These are phyloP conservation scores for Hippophae tibetana DNA, from an alignment of 306 rosid genomes.

Conservation along the genomic window DNA sequence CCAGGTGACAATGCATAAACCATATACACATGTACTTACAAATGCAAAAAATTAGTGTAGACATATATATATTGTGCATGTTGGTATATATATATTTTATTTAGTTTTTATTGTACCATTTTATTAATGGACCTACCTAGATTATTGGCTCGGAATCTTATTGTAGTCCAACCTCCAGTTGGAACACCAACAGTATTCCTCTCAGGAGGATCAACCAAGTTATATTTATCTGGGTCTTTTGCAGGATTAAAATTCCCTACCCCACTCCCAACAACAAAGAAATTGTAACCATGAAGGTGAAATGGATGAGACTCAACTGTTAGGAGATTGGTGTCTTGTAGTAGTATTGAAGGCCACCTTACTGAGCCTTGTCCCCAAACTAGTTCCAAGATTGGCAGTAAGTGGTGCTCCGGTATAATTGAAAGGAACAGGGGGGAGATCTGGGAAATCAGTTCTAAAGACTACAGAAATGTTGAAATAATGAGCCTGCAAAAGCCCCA, in stretches of 20 bases:
- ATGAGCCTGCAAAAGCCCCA: constrained; percentile 21
- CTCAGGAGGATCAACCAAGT: constrained; percentile 21
- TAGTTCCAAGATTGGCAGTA: constrained; percentile 18
- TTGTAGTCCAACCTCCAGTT: constrained; percentile 17
- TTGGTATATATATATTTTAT: no score
- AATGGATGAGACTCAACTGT: constrained; percentile 21
- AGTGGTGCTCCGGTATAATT: constrained; percentile 19
- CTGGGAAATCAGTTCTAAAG: constrained; percentile 16
- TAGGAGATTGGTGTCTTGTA: constrained; percentile 22
- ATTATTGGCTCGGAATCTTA: constrained; percentile 17
- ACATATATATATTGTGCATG: no score
- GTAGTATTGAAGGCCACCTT: constrained; percentile 16
- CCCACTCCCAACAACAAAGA: constrained; percentile 15
- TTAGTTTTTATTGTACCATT: constrained; percentile 15
- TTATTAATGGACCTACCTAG: constrained; percentile 7
- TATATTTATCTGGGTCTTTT: constrained; percentile 18
- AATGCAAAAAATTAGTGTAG: no score
- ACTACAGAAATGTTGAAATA: constrained; percentile 17
- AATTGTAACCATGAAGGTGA: constrained; percentile 9
- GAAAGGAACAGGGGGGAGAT: constrained; percentile 12
- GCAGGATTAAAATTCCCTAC: constrained; percentile 16
- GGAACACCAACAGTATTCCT: constrained; percentile 18
- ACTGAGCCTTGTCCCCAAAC: constrained; percentile 15
- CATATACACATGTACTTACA: no score
- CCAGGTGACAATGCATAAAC: no score